Conservation (phyloP, 2,329 filamentous ascomycete species). For the Fusarium clavum region DNA sequence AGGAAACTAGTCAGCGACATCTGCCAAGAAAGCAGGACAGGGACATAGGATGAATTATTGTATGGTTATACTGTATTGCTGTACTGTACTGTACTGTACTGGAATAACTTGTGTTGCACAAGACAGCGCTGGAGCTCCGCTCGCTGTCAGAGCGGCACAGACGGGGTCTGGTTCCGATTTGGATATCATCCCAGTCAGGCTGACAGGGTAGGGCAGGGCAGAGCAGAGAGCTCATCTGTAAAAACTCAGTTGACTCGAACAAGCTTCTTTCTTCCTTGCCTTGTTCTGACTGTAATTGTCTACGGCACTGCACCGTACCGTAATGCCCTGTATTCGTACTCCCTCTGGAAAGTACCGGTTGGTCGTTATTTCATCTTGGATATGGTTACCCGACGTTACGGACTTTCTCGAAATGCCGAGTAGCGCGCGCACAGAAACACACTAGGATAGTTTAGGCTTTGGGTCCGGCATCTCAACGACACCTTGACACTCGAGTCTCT, state of each 20-base stretch:
- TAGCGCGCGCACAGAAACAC: conserved; percentile 15
- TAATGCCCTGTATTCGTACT: background rate
- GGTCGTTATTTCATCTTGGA: conserved; percentile 23
- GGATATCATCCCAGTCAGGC: background rate
- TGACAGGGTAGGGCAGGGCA: background rate
- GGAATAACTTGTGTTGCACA: background rate
- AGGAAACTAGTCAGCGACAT: conserved; percentile 7
- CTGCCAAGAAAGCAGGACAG: conserved; percentile 22
- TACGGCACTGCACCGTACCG: background rate
- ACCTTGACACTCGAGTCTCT: conserved; percentile 16
- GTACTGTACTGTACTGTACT: too few relatives aligned
- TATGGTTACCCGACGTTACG: conserved; percentile 25
- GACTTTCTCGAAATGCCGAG: conserved; percentile 30
- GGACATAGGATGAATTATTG: background rate
- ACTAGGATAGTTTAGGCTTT: conserved; percentile 20
- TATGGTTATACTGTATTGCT: conserved; percentile 8
- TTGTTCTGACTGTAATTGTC: background rate
- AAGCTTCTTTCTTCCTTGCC: background rate
- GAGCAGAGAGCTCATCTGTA: background rate
- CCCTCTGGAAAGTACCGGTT: background rate
- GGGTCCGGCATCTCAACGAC: conserved; percentile 23
- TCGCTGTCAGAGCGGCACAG: conserved; percentile 23
- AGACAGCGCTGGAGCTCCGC: background rate
- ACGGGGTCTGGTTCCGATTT: conserved; percentile 11
- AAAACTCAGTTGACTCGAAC: background rate